Percentiles rank a stretch among this genome's conserved stretches.
Evolutionary conservation across 2,329 filamentous ascomycete genomes (phyloP).

Genomic region (Coniochaeta pulveracea): DNA sequence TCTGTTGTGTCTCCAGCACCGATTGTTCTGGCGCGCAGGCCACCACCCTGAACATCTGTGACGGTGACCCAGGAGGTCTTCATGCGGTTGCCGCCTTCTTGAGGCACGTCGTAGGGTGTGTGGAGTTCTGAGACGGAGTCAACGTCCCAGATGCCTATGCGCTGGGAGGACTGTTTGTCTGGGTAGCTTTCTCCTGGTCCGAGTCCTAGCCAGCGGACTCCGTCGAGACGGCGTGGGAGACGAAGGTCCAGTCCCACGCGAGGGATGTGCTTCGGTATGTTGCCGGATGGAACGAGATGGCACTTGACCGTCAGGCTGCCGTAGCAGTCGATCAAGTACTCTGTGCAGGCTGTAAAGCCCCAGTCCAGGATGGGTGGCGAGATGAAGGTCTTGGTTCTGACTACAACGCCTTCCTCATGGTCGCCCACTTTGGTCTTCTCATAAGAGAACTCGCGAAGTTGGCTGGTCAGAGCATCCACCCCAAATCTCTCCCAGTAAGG

Average conservation of each 20-base stretch:
- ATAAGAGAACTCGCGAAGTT: conserved; percentile 29
- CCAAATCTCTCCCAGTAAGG: conserved; percentile 47
- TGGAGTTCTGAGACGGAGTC: conserved; percentile 36
- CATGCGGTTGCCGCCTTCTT: conserved; percentile 55
- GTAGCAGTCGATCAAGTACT: conserved; percentile 36
- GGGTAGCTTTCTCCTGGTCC: conserved; percentile 54
- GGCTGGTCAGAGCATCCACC: conserved; percentile 31
- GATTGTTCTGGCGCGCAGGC: conserved; percentile 20
- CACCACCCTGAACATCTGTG: conserved; percentile 14
- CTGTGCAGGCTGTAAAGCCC: conserved; percentile 36
- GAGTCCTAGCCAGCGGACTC: conserved; percentile 47
- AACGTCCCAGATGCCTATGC: conserved; percentile 33
- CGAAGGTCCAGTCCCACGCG: conserved; percentile 49
- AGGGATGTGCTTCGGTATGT: conserved; percentile 42
- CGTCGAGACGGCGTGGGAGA: conserved; percentile 31
- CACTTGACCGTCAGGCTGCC: conserved; percentile 35
- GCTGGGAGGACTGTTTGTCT: conserved; percentile 46
- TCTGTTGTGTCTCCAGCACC: conserved; percentile 13
- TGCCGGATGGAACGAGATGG: conserved; percentile 30
- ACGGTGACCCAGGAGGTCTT: conserved; percentile 43
- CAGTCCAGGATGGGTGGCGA: conserved; percentile 51
- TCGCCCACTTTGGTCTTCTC: conserved; percentile 4
- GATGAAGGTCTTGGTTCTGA: conserved; percentile 34
- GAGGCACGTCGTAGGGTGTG: conserved; percentile 53
- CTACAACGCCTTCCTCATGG: conserved; percentile 18